phyloP scores from a whole-genome alignment of 2,329 filamentous ascomycete genomes.

The Sclerotinia glacialis region DNA sequence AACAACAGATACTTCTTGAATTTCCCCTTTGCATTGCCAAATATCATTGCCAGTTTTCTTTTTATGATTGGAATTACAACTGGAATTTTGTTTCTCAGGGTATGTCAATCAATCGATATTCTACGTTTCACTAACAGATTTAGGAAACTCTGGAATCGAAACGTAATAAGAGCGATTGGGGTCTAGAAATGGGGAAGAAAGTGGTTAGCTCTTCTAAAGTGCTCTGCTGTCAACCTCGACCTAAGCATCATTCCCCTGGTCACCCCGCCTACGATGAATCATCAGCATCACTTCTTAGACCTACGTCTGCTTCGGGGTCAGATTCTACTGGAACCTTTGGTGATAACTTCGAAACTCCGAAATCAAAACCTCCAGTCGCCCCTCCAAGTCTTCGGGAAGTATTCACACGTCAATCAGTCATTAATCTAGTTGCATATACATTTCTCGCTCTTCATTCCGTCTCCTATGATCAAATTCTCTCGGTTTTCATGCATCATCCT shows the following conservation, averaged over 20 bases:
- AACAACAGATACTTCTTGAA: slow-evolving; percentile 63
- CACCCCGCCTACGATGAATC: slow-evolving; percentile 56
- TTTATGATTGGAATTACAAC: slow-evolving; percentile 75
- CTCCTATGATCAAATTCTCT: slow-evolving; percentile 82
- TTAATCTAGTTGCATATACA: slow-evolving; percentile 76
- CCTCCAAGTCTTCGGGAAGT: slow-evolving; percentile 57
- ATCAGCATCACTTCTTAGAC: slow-evolving; percentile 53
- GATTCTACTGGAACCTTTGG: slow-evolving; percentile 32
- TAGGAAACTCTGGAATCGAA: slow-evolving; percentile 78
- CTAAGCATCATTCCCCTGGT: slow-evolving; percentile 25
- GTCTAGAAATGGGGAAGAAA: slow-evolving; percentile 67
- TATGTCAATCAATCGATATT: slow-evolving; percentile 37
- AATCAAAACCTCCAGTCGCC: slow-evolving; percentile 36
- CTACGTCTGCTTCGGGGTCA: slow-evolving; percentile 35
- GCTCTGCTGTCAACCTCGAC: slow-evolving; percentile 24
- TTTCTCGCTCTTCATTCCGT: slow-evolving; percentile 79
- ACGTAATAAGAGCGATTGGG: slow-evolving; percentile 68
- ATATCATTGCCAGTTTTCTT: slow-evolving; percentile 71
- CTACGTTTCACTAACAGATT: slow-evolving; percentile 19
- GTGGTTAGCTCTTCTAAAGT: slow-evolving; percentile 47
- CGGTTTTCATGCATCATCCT: slow-evolving; percentile 83
- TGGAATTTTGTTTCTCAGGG: slow-evolving; percentile 74
- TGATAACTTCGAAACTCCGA: slow-evolving; percentile 32
- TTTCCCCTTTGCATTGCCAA: slow-evolving; percentile 83
- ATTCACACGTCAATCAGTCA: slow-evolving; percentile 68